Evolutionary conservation across 2,329 filamentous ascomycete genomes (phyloP).

Genomic region (Colletotrichum euphorbiae): DNA sequence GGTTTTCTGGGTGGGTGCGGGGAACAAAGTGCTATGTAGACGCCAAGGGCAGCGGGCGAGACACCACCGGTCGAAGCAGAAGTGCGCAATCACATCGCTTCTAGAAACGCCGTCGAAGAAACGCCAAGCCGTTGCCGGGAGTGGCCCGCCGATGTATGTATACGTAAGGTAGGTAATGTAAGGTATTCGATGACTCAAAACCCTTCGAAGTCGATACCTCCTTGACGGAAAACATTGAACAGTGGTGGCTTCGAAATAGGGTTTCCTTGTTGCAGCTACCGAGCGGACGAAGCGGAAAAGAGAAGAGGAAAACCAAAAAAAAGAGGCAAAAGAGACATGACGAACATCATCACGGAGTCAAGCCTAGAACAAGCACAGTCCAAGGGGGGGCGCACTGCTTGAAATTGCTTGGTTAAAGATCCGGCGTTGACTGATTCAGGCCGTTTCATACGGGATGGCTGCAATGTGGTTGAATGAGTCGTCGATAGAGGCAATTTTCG

Average conservation of each 20-base stretch:
- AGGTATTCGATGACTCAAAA: conserved; percentile 4
- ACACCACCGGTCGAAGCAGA: not conserved
- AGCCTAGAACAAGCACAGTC: conserved; percentile 10
- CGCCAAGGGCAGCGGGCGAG: conserved; percentile 12
- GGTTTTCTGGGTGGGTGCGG: not conserved
- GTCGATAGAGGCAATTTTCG: not conserved
- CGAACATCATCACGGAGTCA: not conserved
- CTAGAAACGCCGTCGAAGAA: conserved; percentile 27
- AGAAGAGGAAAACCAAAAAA: not conserved
- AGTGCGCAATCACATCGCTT: conserved; percentile 24
- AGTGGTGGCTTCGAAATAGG: not conserved
- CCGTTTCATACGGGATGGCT: conserved; percentile 34
- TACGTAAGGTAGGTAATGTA: not conserved
- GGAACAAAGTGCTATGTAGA: not conserved
- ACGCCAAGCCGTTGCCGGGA: conserved; percentile 23
- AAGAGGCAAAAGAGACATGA: not conserved
- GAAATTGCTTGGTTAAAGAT: conserved; percentile 9
- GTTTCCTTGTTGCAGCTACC: conserved; percentile 2
- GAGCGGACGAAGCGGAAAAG: not conserved
- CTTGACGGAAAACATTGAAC: not conserved
- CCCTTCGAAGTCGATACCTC: not conserved
- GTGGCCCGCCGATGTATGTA: too few species aligned
- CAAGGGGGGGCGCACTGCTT: not conserved
- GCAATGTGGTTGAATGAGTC: conserved; percentile 12
- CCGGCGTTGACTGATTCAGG: conserved; percentile 33